A percentile compares a stretch with the other conserved stretches of the same genome.
Evolutionary conservation across 129 eudicot genomes (phyloP).

Genomic region (Rutidosis leptorrhynchoides): DNA sequence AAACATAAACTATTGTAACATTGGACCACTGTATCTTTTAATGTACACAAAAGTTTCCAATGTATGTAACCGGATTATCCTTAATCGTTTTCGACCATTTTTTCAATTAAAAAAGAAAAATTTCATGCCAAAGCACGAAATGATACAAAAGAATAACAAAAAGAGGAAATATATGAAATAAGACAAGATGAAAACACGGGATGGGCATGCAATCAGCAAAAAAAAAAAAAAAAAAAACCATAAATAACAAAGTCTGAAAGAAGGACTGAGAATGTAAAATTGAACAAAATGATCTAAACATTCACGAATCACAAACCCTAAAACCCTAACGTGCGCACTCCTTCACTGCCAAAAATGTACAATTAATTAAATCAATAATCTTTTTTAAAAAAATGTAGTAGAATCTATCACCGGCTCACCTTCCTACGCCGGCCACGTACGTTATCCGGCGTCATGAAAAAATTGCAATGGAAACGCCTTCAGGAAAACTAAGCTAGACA

Average conservation of each 20-base stretch:
- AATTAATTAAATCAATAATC: conserved; percentile 33
- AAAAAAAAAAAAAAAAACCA: neutral
- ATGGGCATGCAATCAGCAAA: no score
- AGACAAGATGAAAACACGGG: neutral
- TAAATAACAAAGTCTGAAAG: neutral
- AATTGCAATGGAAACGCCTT: conserved; percentile 97
- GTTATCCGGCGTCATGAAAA: conserved; percentile 92
- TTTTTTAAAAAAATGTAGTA: conserved; percentile 32
- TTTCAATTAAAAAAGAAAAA: neutral
- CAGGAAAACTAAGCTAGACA: conserved; percentile 90
- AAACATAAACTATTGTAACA: no score
- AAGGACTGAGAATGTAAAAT: neutral
- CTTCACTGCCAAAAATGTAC: conserved; percentile 26
- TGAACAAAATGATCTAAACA: neutral
- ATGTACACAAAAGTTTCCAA: no score
- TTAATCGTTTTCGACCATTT: no score
- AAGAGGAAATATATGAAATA: no score
- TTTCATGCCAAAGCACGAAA: neutral
- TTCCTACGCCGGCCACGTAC: conserved; percentile 72
- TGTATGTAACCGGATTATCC: no score
- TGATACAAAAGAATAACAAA: no score
- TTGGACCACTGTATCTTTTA: no score
- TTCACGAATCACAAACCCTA: conserved; percentile 1
- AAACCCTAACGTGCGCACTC: conserved; percentile 26
- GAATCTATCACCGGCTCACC: conserved; percentile 32